Evolutionary conservation across 805 yeast genomes (phyloP), one percentile per base, ranked within the genome.

Genomic region (Saturnispora diversa): DNA sequence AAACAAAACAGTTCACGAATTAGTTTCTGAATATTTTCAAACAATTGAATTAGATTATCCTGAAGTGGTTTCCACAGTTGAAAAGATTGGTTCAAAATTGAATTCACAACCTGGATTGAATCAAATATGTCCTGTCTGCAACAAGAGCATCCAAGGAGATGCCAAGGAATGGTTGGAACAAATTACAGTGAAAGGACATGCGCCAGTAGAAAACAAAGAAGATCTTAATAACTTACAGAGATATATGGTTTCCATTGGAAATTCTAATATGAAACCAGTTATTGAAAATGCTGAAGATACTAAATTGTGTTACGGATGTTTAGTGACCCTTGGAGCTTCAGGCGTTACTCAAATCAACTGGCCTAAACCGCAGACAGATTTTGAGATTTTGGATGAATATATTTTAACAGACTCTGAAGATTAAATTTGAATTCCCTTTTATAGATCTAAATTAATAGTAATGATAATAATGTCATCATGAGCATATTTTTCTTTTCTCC

Each of bases 1-100:
- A 55, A 77, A 80, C 50, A 83, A 80, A 70, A 83, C 95, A 2
- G 80, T 90, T 15, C 80, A 84, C 51, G 94, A 85, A 53, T 68
- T 90, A 37, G 78, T 87, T 1, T 66, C 75, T 21, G 72, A 77
- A 37, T 90, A 90, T 58, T 85, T 85, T 50, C 69, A 65, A 23
- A 68, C 69, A 25, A 75, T 88, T 19, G 95, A 85, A 52, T 69
- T 69, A 5, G 87, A 78, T 12, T 87, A 87, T 54, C 87, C 95
- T 0, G 84, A 90, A 42, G 84, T 90, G 2, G 87, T 88, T 3
- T 82, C 96, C 0, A 88, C 97, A 0, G 97, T 90, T 16, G 87
- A 87, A 11, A 80, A 84, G 49, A 87, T 95, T 0, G 95, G 92
- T 5, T 79, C 79, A 35, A 87, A 90, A 56, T 61, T 88, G 33